Base-by-base conservation (phyloP, 805 yeast genomes). In the Starmerella bombi region DNA sequence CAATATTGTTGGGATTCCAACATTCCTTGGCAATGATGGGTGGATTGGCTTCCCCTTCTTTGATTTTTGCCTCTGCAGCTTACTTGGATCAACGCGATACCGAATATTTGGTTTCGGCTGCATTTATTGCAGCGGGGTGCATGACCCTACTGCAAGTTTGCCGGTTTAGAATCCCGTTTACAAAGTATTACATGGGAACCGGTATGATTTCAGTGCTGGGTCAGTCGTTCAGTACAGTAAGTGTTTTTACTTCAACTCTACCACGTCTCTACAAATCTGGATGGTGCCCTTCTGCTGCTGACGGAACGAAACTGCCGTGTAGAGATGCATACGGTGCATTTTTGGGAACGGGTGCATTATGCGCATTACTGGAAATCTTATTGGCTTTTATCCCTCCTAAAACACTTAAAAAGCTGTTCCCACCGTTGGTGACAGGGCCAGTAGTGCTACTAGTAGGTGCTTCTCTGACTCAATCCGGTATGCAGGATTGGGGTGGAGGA, bases 401-500 rank as follows among this genome's bases (percentile, higher is more conserved):
- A 28, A 49, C 69, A 12, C 67, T 85, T 49, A 84, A 80, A 59
- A 74, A 67, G 45, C 54, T 81, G 27, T 85, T 85, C 65, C 95
- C 95, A 16, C 86, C 93, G 28, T 63, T 83, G 39, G 95, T 86
- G 46, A 85, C 94, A 22, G 95, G 95, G 43, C 94, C 94, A 8
- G 94, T 85, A 34, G 94, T 85, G 23, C 61, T 85, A 41, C 67
- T 85, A 25, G 84, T 85, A 55, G 96, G 95, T 51, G 67, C 77
- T 34, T 63, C 68, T 21, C 69, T 85, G 51, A 68, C 84, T 44
- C 65, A 66, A 50, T 59, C 83, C 25, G 95, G 93, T 20, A 77
- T 85, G 60, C 60, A 72, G 54, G 83, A 85, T 60, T 83, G 93
- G 80, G 76, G 74, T 32, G 96, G 96, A 50, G 96, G 96, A 38